A percentile compares a stretch with the other conserved stretches of the same genome.
Evolutionary conservation across 129 eudicot species (phyloP).

Genomic region (Apium graveolens): DNA sequence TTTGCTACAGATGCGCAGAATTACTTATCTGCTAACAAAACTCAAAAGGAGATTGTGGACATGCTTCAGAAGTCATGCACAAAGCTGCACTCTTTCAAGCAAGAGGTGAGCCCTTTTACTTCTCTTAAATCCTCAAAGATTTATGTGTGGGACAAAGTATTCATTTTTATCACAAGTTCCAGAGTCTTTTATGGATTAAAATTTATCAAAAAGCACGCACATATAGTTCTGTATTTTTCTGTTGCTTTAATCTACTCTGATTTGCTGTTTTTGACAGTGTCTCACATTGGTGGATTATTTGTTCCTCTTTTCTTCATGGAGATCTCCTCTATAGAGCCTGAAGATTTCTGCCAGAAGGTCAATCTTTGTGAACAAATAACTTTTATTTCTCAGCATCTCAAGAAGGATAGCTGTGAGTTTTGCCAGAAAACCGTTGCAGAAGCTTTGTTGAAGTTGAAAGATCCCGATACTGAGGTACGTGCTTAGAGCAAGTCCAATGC

Average conservation of each 20-base stretch:
- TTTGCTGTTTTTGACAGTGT: conserved; percentile 49
- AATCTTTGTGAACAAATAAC: conserved; percentile 44
- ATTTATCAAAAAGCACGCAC: not conserved
- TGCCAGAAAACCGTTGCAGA: conserved; percentile 62
- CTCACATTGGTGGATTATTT: conserved; percentile 59
- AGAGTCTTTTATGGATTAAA: not conserved
- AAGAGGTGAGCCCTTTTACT: conserved; percentile 37
- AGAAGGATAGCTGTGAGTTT: conserved; percentile 48
- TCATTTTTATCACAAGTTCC: not conserved
- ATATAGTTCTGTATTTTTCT: not conserved
- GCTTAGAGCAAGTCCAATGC: no score
- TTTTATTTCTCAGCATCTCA: conserved; percentile 22
- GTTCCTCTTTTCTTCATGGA: conserved; percentile 84
- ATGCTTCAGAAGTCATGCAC: conserved; percentile 71
- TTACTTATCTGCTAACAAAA: conserved; percentile 65
- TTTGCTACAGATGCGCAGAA: conserved; percentile 55
- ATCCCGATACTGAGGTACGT: conserved; percentile 90
- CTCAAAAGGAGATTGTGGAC: conserved; percentile 65
- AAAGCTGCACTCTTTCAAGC: conserved; percentile 36
- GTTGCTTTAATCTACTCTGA: not conserved
- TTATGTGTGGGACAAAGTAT: not conserved
- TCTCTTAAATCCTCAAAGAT: conserved; percentile 4
- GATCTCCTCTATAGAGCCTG: conserved; percentile 48
- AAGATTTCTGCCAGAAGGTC: conserved; percentile 59
- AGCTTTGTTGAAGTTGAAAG: conserved; percentile 58